These are phyloP conservation scores for Microbotryomycetes sp. DNA, from an alignment of 1,284 basidiomycete genomes.

Conservation along the genomic window DNA sequence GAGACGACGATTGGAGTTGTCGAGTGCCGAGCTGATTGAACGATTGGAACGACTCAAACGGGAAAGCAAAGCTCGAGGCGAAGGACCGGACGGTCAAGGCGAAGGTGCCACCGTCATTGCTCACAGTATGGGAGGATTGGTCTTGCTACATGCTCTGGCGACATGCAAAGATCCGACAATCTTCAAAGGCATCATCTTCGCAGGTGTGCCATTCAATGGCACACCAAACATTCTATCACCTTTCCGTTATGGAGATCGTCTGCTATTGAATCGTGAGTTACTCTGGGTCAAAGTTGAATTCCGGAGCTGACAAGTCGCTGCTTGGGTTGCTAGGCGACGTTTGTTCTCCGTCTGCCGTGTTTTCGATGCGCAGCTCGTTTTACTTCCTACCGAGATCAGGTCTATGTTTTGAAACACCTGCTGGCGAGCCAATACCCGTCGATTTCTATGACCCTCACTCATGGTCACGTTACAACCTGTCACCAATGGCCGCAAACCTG, in stretches of 20 bases:
- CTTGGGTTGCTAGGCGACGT: neutral
- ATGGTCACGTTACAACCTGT: slow-evolving; percentile 28
- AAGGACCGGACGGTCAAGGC: slow-evolving; percentile 22
- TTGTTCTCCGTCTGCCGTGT: neutral
- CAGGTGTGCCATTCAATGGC: slow-evolving; percentile 39
- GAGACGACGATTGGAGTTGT: slow-evolving; percentile 30
- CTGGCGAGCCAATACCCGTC: slow-evolving; percentile 19
- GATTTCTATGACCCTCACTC: slow-evolving; percentile 28
- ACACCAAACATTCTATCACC: slow-evolving; percentile 43
- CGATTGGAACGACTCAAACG: slow-evolving; percentile 31
- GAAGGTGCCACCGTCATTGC: slow-evolving; percentile 41
- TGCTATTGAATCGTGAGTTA: slow-evolving; percentile 15
- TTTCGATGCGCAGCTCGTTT: slow-evolving; percentile 38
- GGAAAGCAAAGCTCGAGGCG: slow-evolving; percentile 25
- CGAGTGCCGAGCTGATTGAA: slow-evolving; percentile 17
- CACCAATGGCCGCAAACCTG: slow-evolving; percentile 24
- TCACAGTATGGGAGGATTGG: slow-evolving; percentile 43
- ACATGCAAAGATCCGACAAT: slow-evolving; percentile 37
- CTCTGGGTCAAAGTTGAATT: no score
- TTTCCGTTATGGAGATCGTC: slow-evolving; percentile 39
- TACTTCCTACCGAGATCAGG: slow-evolving; percentile 39
- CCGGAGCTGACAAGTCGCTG: no score
- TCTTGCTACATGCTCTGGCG: slow-evolving; percentile 40
- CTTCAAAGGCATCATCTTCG: slow-evolving; percentile 40
- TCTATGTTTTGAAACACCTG: slow-evolving; percentile 29